A percentile compares a stretch with the other conserved stretches of the same genome.
phyloP scores from a whole-genome alignment of 257 asterid genomes.

The Nicotiana attenuata region DNA sequence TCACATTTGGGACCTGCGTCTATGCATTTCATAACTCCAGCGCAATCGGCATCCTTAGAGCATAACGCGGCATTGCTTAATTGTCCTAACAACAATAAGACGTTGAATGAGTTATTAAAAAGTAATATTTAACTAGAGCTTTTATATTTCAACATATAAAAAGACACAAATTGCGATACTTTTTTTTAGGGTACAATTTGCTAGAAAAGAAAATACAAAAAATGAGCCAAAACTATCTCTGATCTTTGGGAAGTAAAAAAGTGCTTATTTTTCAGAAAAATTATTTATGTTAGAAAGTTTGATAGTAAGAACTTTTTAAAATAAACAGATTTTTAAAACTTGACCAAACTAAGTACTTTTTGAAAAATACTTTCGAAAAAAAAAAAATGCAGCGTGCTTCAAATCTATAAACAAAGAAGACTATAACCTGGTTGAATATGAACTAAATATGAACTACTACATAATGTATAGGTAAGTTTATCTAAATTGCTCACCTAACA shows the following conservation, averaged over 20 bases:
- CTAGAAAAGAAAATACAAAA: neutral
- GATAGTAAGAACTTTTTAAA: too few species aligned
- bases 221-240: neutral
- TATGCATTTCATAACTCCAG: neutral
- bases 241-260: too few species aligned
- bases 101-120: neutral
- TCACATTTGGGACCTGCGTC: neutral
- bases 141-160: neutral
- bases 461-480: too few species aligned
- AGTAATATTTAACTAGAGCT: neutral
- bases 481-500: neutral
- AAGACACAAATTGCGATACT: neutral
- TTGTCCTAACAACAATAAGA: neutral
- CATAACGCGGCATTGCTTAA: neutral
- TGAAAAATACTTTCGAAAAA: too few species aligned
- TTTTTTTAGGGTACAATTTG: neutral
- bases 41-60: neutral
- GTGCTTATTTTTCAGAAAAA: too few species aligned
- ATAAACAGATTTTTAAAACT: too few species aligned
- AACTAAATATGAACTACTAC: too few species aligned
- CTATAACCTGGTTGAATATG: too few species aligned
- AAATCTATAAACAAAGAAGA: too few species aligned
- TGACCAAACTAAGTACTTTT: too few species aligned
- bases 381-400: too few species aligned
- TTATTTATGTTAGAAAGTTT: too few species aligned